These are phyloP conservation scores for Viridothelium virens DNA, from an alignment of 495 filamentous ascomycete genomes.

Conservation along the genomic window DNA sequence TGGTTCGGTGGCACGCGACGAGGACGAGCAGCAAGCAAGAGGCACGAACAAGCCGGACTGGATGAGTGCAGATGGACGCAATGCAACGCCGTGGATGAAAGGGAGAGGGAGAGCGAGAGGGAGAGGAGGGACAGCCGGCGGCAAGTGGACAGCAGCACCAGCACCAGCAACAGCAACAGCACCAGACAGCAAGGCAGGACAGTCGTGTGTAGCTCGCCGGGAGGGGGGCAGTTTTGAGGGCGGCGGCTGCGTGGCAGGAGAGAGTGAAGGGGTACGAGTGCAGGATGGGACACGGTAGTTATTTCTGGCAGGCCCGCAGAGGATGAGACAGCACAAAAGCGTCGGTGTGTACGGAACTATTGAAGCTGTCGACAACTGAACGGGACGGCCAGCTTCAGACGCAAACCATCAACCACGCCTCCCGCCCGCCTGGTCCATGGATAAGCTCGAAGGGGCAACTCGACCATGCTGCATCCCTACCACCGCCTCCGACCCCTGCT, in stretches of 20 bases:
- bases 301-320: not conserved
- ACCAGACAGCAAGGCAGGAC: not conserved
- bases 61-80: not conserved
- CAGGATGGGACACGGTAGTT: conserved; percentile 1
- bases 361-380: too few relatives aligned
- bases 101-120: not conserved
- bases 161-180: not conserved
- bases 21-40: not conserved
- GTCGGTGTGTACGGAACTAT: not conserved
- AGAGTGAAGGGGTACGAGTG: not conserved
- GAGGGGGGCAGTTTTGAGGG: conserved; percentile 5
- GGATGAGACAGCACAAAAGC: conserved; percentile 8
- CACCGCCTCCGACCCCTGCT: not conserved
- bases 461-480: not conserved
- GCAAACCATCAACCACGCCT: not conserved
- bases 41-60: not conserved
- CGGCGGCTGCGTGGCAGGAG: not conserved
- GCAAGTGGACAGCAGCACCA: conserved; percentile 2
- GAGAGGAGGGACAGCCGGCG: not conserved
- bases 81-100: too few relatives aligned
- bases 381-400: not conserved
- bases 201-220: not conserved
- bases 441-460: conserved; percentile 1
- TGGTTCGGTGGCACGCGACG: not conserved
- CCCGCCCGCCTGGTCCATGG: conserved; percentile 5